Percentiles rank a stretch among this genome's conserved stretches.
Conservation (phyloP, 768 basidiomycete genomes). For the Rhodosporidiobolus sp. region DNA sequence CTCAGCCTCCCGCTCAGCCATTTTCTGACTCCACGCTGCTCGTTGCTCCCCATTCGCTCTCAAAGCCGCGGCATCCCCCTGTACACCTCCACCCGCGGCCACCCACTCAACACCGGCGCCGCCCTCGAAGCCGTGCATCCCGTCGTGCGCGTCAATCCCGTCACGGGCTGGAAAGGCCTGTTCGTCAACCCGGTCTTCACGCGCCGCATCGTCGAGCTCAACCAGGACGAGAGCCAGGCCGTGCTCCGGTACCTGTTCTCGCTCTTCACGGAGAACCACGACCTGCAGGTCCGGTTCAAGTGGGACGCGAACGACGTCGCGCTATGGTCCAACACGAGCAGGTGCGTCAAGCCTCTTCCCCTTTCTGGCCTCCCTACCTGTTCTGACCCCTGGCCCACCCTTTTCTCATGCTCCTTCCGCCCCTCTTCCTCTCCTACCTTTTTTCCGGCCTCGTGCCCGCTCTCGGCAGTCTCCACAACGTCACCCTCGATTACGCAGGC, state of each 20-base stretch:
- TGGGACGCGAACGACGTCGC: conserved; percentile 48
- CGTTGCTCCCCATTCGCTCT: too few species aligned
- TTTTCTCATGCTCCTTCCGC: neutral
- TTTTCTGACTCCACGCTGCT: too few species aligned
- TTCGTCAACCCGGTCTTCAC: neutral
- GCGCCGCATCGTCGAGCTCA: conserved; percentile 32
- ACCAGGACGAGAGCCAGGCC: conserved; percentile 44
- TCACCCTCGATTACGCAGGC: conserved; percentile 50
- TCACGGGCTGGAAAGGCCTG: conserved; percentile 31
- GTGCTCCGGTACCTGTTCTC: conserved; percentile 49
- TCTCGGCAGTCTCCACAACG: conserved; percentile 6
- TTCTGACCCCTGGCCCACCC: neutral
- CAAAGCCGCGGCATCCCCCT: neutral
- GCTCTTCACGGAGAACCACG: conserved; percentile 43
- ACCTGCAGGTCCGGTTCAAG: conserved; percentile 50
- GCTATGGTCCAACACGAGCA: conserved; percentile 51
- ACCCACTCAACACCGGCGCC: neutral
- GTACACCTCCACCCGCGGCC: neutral
- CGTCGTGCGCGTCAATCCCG: conserved; percentile 38
- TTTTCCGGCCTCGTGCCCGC: too few species aligned
- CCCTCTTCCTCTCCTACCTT: conserved; percentile 1
- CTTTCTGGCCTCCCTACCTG: too few species aligned
- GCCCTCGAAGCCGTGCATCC: conserved; percentile 48
- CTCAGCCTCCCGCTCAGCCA: too few species aligned
- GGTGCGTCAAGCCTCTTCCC: conserved; percentile 38